These are phyloP conservation scores for Fusarium piperis DNA, from an alignment of 2,329 filamentous ascomycete genomes.

Conservation along the genomic window DNA sequence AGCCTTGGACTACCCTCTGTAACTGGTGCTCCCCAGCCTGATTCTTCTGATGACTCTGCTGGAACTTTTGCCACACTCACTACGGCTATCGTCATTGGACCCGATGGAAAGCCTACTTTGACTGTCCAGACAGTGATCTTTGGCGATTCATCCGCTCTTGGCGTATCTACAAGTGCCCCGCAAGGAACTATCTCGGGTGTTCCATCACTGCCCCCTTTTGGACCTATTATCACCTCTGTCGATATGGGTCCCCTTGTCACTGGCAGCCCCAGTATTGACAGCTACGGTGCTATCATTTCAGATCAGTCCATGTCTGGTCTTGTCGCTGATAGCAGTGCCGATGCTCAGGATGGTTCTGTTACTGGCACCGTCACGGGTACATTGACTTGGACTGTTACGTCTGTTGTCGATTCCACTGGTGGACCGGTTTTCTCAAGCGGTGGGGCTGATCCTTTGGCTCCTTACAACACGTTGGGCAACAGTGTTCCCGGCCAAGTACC, in stretches of 20 bases:
- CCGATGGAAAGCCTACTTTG: conserved; percentile 46
- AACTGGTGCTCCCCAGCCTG: conserved; percentile 3
- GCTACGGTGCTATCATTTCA: conserved; percentile 34
- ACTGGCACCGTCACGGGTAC: conserved; percentile 39
- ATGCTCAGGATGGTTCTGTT: conserved; percentile 17
- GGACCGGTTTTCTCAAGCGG: conserved; percentile 33
- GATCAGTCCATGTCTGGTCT: conserved; percentile 33
- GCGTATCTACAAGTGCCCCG: conserved; percentile 21
- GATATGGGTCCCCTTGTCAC: conserved; percentile 11
- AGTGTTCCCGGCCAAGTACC: conserved; percentile 23
- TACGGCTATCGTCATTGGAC: conserved; percentile 46
- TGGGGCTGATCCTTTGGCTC: conserved; percentile 20
- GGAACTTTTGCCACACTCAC: conserved; percentile 42
- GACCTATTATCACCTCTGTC: conserved; percentile 19
- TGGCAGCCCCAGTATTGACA: conserved; percentile 38
- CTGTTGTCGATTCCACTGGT: conserved; percentile 36
- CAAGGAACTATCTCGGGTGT: conserved; percentile 30
- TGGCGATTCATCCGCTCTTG: conserved; percentile 35
- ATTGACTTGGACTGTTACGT: conserved; percentile 37
- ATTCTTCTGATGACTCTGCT: conserved; percentile 19
- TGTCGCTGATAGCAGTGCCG: conserved; percentile 25
- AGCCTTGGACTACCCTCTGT: conserved; percentile 23
- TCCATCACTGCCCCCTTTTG: conserved; percentile 20
- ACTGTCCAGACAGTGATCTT: conserved; percentile 47
- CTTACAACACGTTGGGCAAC: conserved; percentile 24